phyloP scores from a whole-genome alignment of 495 filamentous ascomycete species.

The Lasiosphaeria hispida region DNA sequence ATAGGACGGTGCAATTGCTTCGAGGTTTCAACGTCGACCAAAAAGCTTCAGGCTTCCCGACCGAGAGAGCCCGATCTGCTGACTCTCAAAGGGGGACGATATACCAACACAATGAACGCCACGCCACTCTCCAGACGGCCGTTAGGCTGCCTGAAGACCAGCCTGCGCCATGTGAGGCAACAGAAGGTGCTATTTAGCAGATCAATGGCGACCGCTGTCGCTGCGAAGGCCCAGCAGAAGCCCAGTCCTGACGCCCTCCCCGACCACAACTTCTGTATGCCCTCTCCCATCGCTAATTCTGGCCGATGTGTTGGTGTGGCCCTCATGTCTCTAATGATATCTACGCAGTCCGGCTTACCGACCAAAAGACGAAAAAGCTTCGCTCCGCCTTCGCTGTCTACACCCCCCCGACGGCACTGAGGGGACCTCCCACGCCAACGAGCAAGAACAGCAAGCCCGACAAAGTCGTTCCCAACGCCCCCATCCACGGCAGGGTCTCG shows the following conservation, averaged over 20 bases:
- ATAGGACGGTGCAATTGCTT: conserved; percentile 10
- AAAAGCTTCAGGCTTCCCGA: not conserved
- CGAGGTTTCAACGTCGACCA: conserved; percentile 15
- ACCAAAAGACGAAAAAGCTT: conserved; percentile 26
- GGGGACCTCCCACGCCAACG: conserved; percentile 7
- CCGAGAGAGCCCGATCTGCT: not conserved
- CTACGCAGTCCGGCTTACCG: conserved; percentile 21
- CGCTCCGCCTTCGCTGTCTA: conserved; percentile 47
- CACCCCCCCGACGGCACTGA: conserved; percentile 38
- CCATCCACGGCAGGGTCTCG: conserved; percentile 1
- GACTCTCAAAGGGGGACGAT: conserved; percentile 14
- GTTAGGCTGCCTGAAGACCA: conserved; percentile 63
- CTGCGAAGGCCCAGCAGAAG: conserved; percentile 11
- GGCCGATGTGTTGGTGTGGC: not conserved
- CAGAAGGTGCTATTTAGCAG: conserved; percentile 34
- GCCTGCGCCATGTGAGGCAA: conserved; percentile 47
- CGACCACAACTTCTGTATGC: conserved; percentile 34
- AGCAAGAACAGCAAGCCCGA: conserved; percentile 3
- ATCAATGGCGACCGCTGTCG: conserved; percentile 36
- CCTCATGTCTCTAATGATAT: not conserved
- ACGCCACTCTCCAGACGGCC: conserved; percentile 56
- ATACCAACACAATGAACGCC: conserved; percentile 54
- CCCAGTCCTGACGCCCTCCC: conserved; percentile 25
- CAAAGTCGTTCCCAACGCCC: conserved; percentile 23
- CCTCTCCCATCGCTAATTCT: not conserved